phyloP scores from a whole-genome alignment of 2,329 filamentous ascomycete genomes.

The Chlorencoelia australis region DNA sequence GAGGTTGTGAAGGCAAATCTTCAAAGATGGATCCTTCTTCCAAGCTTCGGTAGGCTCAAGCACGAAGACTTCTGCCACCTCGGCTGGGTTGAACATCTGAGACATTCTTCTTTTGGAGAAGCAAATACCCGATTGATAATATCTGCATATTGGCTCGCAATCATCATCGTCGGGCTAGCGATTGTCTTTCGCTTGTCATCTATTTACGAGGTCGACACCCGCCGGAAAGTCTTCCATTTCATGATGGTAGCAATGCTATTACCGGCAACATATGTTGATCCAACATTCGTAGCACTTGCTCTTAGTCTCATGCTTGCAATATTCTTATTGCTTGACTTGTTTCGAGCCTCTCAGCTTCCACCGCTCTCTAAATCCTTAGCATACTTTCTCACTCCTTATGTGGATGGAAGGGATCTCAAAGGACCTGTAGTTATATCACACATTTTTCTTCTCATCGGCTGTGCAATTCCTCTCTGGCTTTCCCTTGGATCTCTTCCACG shows the following conservation, averaged over 20 bases:
- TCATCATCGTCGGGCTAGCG: constrained; percentile 61
- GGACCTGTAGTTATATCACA: constrained; percentile 93
- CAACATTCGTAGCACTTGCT: constrained; percentile 70
- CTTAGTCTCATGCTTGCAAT: constrained; percentile 70
- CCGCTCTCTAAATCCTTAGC: constrained; percentile 81
- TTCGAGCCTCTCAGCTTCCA: constrained; percentile 83
- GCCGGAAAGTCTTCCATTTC: constrained; percentile 94
- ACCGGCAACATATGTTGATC: constrained; percentile 78
- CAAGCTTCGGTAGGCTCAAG: constrained; percentile 25
- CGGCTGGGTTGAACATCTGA: constrained; percentile 57
- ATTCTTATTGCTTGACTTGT: constrained; percentile 80
- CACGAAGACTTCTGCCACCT: constrained; percentile 33
- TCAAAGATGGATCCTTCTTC: constrained; percentile 67
- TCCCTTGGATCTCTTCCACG: constrained; percentile 62
- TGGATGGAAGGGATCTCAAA: constrained; percentile 84
- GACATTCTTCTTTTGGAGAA: constrained; percentile 54
- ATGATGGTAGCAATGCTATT: constrained; percentile 97
- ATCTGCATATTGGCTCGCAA: constrained; percentile 59
- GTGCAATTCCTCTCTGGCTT: constrained; percentile 89
- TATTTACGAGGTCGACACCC: constrained; percentile 84
- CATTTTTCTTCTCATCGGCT: constrained; percentile 91
- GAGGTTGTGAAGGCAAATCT: constrained; percentile 59
- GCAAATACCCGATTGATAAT: constrained; percentile 76
- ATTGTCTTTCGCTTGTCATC: constrained; percentile 66
- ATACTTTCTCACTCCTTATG: constrained; percentile 81